Percentiles rank a stretch among this genome's conserved stretches.
Evolutionary conservation across 441 rosid species (phyloP).

Genomic region (Cnidoscolus chayamansa): DNA sequence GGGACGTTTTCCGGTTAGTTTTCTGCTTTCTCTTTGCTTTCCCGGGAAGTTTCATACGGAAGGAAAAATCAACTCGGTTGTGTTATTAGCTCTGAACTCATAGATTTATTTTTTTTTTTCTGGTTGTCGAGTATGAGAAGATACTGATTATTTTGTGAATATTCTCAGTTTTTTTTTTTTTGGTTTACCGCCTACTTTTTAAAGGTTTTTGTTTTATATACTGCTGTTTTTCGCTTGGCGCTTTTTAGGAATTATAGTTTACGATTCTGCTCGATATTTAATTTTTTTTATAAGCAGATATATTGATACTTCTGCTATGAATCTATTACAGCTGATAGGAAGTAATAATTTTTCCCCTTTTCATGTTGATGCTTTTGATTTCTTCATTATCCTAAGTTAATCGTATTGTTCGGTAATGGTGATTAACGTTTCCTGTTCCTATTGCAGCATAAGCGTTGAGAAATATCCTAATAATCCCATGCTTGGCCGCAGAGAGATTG

Average conservation of each 20-base stretch:
- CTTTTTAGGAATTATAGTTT: neutral
- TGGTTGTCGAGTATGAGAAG: neutral
- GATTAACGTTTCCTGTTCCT: conserved; percentile 19
- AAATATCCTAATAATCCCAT: conserved; percentile 67
- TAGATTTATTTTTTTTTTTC: neutral
- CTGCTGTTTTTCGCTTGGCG: neutral
- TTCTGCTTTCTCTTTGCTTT: conserved; percentile 14
- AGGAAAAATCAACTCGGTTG: neutral
- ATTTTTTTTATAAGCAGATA: neutral
- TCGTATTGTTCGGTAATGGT: neutral
- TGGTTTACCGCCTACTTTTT: no score
- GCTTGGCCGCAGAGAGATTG: conserved; percentile 79
- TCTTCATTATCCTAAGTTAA: neutral
- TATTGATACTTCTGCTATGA: neutral
- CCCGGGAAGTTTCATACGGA: conserved; percentile 14
- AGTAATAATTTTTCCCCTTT: neutral
- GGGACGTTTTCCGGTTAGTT: conserved; percentile 82
- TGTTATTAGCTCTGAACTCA: neutral
- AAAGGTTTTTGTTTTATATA: neutral
- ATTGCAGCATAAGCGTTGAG: conserved; percentile 66
- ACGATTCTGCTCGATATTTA: neutral
- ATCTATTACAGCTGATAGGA: neutral
- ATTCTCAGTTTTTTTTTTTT: neutral
- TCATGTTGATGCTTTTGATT: neutral
- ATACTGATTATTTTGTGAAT: neutral